Conservation (phyloP, 2,329 filamentous ascomycete species). For the Scolecobasidium constrictum region DNA sequence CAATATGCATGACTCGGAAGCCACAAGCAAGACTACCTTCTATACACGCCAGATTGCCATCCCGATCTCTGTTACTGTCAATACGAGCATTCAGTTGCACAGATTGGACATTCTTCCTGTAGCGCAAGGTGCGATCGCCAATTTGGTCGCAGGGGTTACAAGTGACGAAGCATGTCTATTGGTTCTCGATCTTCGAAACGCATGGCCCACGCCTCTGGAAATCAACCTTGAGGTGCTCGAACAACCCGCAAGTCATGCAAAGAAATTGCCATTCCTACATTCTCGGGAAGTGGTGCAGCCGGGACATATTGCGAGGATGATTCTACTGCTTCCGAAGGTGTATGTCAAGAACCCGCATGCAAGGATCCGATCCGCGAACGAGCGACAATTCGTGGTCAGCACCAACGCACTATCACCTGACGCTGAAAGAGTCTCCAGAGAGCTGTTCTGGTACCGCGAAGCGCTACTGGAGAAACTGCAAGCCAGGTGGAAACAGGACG, state of each 20-base stretch:
- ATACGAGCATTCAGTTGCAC: constrained; percentile 75
- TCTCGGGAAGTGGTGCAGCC: constrained; percentile 35
- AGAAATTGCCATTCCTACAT: constrained; percentile 15
- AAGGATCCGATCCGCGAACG: constrained; percentile 66
- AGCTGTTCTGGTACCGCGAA: constrained; percentile 88
- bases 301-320: constrained; percentile 57
- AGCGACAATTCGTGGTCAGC: constrained; percentile 87
- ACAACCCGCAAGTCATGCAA: constrained; percentile 13
- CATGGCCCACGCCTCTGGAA: constrained; percentile 72
- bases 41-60: constrained; percentile 75
- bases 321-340: constrained; percentile 65
- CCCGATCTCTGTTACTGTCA: constrained; percentile 79
- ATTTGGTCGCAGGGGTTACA: not conserved
- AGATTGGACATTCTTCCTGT: constrained; percentile 65
- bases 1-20: constrained; percentile 36
- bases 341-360: constrained; percentile 68
- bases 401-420: constrained; percentile 69
- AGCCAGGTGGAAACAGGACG: constrained; percentile 60
- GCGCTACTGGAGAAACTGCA: constrained; percentile 60
- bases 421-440: constrained; percentile 63
- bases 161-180: constrained; percentile 61
- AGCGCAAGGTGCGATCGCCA: not conserved
- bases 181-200: constrained; percentile 75
- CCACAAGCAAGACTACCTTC: constrained; percentile 57
- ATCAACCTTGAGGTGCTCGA: constrained; percentile 46